Evolutionary conservation across 306 rosid genomes (phyloP).

Genomic region (Sesbania bispinosa): DNA sequence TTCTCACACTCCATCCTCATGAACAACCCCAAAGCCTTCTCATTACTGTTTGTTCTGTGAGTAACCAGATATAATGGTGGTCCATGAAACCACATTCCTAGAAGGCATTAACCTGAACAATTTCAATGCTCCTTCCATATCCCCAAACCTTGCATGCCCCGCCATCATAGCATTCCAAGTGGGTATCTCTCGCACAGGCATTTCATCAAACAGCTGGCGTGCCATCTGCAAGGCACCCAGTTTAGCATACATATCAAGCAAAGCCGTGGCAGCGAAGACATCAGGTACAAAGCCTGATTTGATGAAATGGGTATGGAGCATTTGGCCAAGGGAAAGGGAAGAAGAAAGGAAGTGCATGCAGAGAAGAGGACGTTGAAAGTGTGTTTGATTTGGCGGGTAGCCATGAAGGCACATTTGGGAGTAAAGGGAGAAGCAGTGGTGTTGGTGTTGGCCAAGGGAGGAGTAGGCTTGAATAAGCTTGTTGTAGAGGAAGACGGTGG

Average conservation of each 20-base stretch:
- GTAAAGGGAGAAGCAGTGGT: slow-evolving; percentile 48
- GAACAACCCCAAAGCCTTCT: slow-evolving; percentile 60
- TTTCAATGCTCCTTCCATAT: slow-evolving; percentile 51
- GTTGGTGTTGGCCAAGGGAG: slow-evolving; percentile 16
- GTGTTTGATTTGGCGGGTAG: slow-evolving; percentile 49
- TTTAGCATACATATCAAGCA: slow-evolving; percentile 65
- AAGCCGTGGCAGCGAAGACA: slow-evolving; percentile 53
- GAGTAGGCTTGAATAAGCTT: slow-evolving; percentile 66
- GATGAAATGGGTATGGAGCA: slow-evolving; percentile 56
- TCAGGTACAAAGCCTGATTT: slow-evolving; percentile 61
- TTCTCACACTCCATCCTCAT: slow-evolving; percentile 55
- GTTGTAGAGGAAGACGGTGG: slow-evolving; percentile 60
- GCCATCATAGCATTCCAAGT: slow-evolving; percentile 72
- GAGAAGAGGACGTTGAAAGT: slow-evolving; percentile 64
- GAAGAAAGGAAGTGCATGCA: slow-evolving; percentile 46
- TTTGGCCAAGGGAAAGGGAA: slow-evolving; percentile 40
- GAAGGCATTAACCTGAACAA: slow-evolving; percentile 54
- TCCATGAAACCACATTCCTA: slow-evolving; percentile 76
- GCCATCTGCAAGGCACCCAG: slow-evolving; percentile 42
- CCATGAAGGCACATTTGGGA: slow-evolving; percentile 52
- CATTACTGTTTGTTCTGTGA: slow-evolving; percentile 50
- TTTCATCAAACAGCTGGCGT: slow-evolving; percentile 56
- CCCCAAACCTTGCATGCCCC: slow-evolving; percentile 55
- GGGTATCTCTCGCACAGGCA: slow-evolving; percentile 41
- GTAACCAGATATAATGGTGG: slow-evolving; percentile 65